Percentiles rank a stretch among this genome's conserved stretches.
Evolutionary conservation across 495 filamentous ascomycete species (phyloP).

Genomic region (Monascus purpureus): DNA sequence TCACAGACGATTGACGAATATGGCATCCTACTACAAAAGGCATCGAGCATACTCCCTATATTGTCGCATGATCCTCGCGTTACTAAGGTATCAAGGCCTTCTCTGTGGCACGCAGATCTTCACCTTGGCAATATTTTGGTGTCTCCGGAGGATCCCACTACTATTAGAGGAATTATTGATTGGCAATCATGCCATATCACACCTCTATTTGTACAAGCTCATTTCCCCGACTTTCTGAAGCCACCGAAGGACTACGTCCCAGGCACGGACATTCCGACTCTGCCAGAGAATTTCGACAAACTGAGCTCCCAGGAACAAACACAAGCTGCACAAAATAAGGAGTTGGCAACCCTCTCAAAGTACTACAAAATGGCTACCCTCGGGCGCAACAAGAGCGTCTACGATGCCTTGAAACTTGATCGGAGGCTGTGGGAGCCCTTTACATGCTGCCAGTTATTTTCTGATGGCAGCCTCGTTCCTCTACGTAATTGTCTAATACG

Average conservation of each 20-base stretch:
- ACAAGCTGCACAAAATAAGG: conserved; percentile 3
- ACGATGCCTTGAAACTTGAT: background rate
- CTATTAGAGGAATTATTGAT: conserved; percentile 12
- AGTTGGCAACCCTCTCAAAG: conserved; percentile 7
- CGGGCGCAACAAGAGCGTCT: no score
- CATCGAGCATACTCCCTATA: conserved; percentile 1
- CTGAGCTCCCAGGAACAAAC: background rate
- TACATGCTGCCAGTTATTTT: conserved; percentile 7
- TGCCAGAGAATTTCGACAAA: conserved; percentile 8
- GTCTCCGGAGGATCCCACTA: conserved; percentile 6
- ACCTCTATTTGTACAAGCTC: conserved; percentile 13
- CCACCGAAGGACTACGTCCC: conserved; percentile 9
- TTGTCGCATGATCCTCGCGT: conserved; percentile 6
- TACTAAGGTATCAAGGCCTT: conserved; percentile 1
- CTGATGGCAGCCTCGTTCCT: conserved; percentile 7
- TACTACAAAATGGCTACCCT: conserved; percentile 10
- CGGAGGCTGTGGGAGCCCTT: conserved; percentile 10
- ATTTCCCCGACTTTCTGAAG: conserved; percentile 10
- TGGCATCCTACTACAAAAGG: conserved; percentile 5
- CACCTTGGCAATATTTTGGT: conserved; percentile 16
- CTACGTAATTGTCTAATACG: conserved; percentile 9
- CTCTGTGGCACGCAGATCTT: conserved; percentile 14
- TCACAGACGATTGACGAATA: conserved; percentile 9
- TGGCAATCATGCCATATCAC: conserved; percentile 10
- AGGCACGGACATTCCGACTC: conserved; percentile 5